Percentiles rank a stretch among this genome's conserved stretches.
These are phyloP conservation scores for Fusarium globosum DNA, from an alignment of 2,329 filamentous ascomycete species.

Conservation along the genomic window DNA sequence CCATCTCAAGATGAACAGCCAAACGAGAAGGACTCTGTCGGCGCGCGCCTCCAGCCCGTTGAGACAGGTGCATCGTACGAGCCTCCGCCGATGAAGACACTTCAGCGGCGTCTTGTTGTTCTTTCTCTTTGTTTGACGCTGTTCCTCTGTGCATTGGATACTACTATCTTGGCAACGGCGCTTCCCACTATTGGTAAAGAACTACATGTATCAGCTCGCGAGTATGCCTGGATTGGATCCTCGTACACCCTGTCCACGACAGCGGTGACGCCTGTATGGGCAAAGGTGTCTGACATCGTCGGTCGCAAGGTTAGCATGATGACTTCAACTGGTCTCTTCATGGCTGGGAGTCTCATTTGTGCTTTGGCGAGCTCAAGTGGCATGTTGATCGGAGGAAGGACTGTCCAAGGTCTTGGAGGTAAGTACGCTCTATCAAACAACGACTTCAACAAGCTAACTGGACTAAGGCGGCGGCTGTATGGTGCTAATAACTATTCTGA, in stretches of 20 bases:
- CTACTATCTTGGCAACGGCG: constrained; percentile 45
- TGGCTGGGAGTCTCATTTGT: constrained; percentile 63
- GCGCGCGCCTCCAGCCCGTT: constrained; percentile 30
- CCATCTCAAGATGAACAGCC: constrained; percentile 11
- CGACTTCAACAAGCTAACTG: background rate
- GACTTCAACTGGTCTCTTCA: constrained; percentile 57
- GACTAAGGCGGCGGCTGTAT: constrained; percentile 30
- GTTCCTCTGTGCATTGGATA: constrained; percentile 43
- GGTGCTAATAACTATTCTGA: constrained; percentile 44
- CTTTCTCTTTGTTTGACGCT: constrained; percentile 43
- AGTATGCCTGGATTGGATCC: constrained; percentile 47
- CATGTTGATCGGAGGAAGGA: constrained; percentile 61
- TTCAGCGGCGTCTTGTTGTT: constrained; percentile 39
- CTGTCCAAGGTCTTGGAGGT: constrained; percentile 38
- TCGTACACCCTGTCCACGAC: constrained; percentile 42
- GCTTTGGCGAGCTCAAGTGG: constrained; percentile 57
- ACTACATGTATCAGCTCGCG: constrained; percentile 31
- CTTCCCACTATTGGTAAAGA: constrained; percentile 43
- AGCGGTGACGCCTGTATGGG: constrained; percentile 48
- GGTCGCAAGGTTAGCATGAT: constrained; percentile 59
- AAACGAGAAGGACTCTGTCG: constrained; percentile 12
- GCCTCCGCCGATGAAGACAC: constrained; percentile 33
- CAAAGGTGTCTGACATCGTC: constrained; percentile 62
- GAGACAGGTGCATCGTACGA: constrained; percentile 35
- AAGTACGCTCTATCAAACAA: background rate